Conservation (phyloP, 1,139 yeast species). For the Lodderomyces theae region DNA sequence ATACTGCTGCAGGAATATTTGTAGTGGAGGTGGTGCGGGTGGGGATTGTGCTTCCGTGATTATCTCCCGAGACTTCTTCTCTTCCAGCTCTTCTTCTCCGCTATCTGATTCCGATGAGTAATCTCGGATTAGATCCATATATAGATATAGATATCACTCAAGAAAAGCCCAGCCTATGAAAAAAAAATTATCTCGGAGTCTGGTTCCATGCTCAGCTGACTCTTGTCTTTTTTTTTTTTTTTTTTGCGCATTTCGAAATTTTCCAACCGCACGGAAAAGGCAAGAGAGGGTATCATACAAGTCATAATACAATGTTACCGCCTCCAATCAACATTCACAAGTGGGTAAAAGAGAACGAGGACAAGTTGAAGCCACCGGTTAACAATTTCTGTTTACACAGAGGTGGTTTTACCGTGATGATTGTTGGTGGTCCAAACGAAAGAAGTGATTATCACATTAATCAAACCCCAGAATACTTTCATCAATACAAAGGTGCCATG, state of each 20-base stretch:
- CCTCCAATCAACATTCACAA: constrained; percentile 71
- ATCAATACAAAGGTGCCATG: constrained; percentile 85
- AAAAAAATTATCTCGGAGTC: background rate
- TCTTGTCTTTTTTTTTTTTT: too few species aligned
- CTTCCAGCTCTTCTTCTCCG: constrained; percentile 6
- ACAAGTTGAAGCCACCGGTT: constrained; percentile 84
- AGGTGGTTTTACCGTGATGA: constrained; percentile 92
- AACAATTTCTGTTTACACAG: constrained; percentile 86
- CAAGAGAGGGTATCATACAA: too few species aligned
- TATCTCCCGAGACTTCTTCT: background rate
- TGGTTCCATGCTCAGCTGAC: background rate
- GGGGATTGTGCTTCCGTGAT: background rate
- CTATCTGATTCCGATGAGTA: constrained; percentile 13
- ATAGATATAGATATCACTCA: too few species aligned
- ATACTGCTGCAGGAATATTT: constrained; percentile 14
- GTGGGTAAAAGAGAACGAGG: constrained; percentile 78
- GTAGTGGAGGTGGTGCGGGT: constrained; percentile 7
- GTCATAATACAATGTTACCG: constrained; percentile 45
- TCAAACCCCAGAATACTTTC: constrained; percentile 93
- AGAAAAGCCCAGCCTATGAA: too few species aligned
- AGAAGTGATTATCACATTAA: constrained; percentile 91
- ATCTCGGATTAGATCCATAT: constrained; percentile 14
- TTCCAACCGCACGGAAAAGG: too few species aligned
- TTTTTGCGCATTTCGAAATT: background rate
- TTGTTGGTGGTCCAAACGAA: constrained; percentile 93